Evolutionary conservation across 495 filamentous ascomycete genomes (phyloP).

Genomic region (Lophiotrema nucula): DNA sequence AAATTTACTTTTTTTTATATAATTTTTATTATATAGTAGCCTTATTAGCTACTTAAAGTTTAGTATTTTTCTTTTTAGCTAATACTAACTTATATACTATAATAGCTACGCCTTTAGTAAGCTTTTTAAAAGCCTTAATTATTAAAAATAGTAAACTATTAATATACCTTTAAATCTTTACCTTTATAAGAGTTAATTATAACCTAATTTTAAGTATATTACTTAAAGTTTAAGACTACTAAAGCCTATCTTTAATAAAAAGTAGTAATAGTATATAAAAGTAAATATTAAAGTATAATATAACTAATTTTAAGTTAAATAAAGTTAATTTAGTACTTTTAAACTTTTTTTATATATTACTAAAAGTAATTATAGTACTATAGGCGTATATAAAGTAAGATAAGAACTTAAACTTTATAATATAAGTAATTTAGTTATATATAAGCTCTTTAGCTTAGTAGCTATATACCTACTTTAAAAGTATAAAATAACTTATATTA

Average conservation of each 20-base stretch:
- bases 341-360: constrained; percentile 25
- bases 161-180: constrained; percentile 1
- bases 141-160: not conserved
- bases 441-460: not conserved
- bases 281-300: constrained; percentile 1
- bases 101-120: not conserved
- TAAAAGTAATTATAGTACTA: not conserved
- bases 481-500: not conserved
- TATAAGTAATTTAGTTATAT: not conserved
- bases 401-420: constrained; percentile 1
- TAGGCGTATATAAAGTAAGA: not conserved
- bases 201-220: not conserved
- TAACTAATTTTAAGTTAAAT: constrained; percentile 6
- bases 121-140: not conserved
- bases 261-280: not conserved
- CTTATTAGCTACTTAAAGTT: constrained; percentile 1
- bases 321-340: constrained; percentile 26
- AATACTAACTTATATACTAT: not conserved
- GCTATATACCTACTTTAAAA: constrained; percentile 1
- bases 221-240: not conserved
- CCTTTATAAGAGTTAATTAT: not conserved
- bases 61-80: not conserved
- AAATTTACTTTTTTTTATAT: constrained; percentile 2
- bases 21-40: not conserved
- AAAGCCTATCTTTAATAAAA: not conserved